Evolutionary conservation across 1,139 yeast species (phyloP).

Genomic region (Magnusiomyces sp.): DNA sequence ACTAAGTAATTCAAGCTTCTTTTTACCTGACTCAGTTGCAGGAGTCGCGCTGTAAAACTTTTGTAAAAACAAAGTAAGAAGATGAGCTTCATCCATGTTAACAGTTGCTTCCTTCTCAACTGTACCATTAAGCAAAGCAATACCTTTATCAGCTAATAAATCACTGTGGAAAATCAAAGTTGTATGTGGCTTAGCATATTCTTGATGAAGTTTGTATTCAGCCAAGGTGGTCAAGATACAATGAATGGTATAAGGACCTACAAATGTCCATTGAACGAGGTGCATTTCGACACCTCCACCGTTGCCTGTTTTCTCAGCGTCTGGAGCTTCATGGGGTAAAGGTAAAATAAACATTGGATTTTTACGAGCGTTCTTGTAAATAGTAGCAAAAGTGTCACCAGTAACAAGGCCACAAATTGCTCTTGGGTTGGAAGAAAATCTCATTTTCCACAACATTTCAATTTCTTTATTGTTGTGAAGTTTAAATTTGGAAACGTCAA

Average conservation of each 20-base stretch:
- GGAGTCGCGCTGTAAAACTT: slow-evolving; percentile 76
- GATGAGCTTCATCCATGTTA: slow-evolving; percentile 62
- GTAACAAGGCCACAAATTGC: slow-evolving; percentile 59
- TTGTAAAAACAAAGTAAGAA: slow-evolving; percentile 71
- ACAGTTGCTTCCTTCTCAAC: slow-evolving; percentile 64
- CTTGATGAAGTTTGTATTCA: slow-evolving; percentile 84
- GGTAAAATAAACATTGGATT: slow-evolving; percentile 53
- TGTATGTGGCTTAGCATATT: slow-evolving; percentile 92
- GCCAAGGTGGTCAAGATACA: slow-evolving; percentile 88
- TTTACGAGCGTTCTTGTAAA: slow-evolving; percentile 59
- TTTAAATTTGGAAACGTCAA: slow-evolving; percentile 58
- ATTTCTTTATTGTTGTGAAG: slow-evolving; percentile 52
- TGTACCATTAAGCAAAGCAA: slow-evolving; percentile 82
- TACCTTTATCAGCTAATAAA: slow-evolving; percentile 47
- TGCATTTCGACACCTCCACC: slow-evolving; percentile 66
- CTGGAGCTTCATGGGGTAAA: slow-evolving; percentile 34
- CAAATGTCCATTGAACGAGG: slow-evolving; percentile 89
- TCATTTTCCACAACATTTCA: slow-evolving; percentile 81
- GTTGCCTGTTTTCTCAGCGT: slow-evolving; percentile 1
- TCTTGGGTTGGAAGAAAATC: slow-evolving; percentile 57
- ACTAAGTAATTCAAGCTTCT: slow-evolving; percentile 48
- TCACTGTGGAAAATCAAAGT: slow-evolving; percentile 85
- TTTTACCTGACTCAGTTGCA: slow-evolving; percentile 31
- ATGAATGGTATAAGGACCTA: slow-evolving; percentile 76
- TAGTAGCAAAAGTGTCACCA: slow-evolving; percentile 45